Percentiles rank a stretch among this genome's conserved stretches.
phyloP scores from a whole-genome alignment of 2,329 filamentous ascomycete species.

The Microsporum canis region DNA sequence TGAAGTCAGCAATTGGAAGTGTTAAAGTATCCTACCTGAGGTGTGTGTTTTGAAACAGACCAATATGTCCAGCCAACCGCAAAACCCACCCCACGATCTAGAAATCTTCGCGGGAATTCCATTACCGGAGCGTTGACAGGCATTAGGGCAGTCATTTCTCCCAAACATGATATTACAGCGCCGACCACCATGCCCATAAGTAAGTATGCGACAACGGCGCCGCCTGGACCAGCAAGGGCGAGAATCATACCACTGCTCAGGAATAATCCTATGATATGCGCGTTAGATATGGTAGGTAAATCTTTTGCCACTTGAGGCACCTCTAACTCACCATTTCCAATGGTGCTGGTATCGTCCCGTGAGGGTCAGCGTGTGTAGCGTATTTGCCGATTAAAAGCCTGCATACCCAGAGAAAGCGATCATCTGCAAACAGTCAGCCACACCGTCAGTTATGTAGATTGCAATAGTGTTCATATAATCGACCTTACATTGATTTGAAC shows the following conservation, averaged over 20 bases:
- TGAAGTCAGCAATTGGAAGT: not conserved
- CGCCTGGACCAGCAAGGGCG: slow-evolving; percentile 31
- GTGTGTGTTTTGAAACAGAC: slow-evolving; percentile 16
- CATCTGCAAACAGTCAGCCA: slow-evolving; percentile 24
- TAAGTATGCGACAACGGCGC: slow-evolving; percentile 31
- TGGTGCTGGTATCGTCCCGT: slow-evolving; percentile 21
- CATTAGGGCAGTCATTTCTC: slow-evolving; percentile 36
- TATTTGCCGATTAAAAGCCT: not conserved
- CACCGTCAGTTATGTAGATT: not conserved
- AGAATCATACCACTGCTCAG: slow-evolving; percentile 33
- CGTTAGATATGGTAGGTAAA: not conserved
- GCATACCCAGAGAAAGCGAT: slow-evolving; percentile 36
- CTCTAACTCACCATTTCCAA: slow-evolving; percentile 28
- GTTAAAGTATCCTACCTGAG: slow-evolving; percentile 23
- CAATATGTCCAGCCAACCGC: slow-evolving; percentile 38
- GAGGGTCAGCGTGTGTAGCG: not conserved
- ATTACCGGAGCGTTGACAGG: slow-evolving; percentile 34
- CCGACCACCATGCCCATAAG: slow-evolving; percentile 36
- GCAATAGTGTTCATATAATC: not conserved
- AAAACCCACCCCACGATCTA: slow-evolving; percentile 36
- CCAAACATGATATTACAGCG: slow-evolving; percentile 34
- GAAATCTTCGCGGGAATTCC: slow-evolving; percentile 30
- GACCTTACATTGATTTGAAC: slow-evolving; percentile 29
- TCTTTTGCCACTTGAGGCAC: too few species aligned
- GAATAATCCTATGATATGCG: slow-evolving; percentile 25